Evolutionary conservation across 2,329 filamentous ascomycete species (phyloP).

Genomic region (Phialocephala sp.): DNA sequence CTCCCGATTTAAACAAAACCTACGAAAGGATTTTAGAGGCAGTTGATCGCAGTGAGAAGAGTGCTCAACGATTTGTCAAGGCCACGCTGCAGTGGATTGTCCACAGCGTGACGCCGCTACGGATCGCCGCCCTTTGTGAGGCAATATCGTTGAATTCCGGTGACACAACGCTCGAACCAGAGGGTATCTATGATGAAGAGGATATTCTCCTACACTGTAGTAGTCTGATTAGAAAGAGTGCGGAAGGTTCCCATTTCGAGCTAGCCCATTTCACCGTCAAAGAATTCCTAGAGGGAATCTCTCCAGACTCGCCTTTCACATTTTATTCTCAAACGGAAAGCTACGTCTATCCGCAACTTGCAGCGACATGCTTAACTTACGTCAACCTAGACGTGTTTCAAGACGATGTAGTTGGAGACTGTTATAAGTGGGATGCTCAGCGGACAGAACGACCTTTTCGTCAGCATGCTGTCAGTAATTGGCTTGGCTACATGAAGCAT

Average conservation of each 20-base stretch:
- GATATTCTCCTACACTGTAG: constrained; percentile 33
- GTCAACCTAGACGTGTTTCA: not conserved
- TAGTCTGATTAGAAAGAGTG: constrained; percentile 32
- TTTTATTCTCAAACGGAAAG: not conserved
- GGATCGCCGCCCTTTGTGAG: constrained; percentile 31
- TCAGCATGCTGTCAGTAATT: not conserved
- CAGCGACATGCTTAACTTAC: not conserved
- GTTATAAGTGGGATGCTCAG: not conserved
- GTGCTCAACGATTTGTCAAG: constrained; percentile 31
- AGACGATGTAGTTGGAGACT: not conserved
- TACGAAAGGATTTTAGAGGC: constrained; percentile 40
- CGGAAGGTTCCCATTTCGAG: constrained; percentile 23
- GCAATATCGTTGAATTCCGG: constrained; percentile 29
- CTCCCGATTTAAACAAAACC: constrained; percentile 33
- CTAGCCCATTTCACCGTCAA: constrained; percentile 39
- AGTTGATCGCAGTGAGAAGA: constrained; percentile 29
- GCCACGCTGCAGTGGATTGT: no score
- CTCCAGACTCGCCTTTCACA: not conserved
- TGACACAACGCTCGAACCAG: constrained; percentile 22
- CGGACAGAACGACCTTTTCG: not conserved
- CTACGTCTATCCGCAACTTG: not conserved
- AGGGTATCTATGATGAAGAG: constrained; percentile 25
- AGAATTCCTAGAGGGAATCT: no score
- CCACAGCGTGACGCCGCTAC: no score
- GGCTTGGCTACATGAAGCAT: not conserved